Conservation (phyloP, 2,329 filamentous ascomycete genomes). For the Periglandula ipomoeae region DNA sequence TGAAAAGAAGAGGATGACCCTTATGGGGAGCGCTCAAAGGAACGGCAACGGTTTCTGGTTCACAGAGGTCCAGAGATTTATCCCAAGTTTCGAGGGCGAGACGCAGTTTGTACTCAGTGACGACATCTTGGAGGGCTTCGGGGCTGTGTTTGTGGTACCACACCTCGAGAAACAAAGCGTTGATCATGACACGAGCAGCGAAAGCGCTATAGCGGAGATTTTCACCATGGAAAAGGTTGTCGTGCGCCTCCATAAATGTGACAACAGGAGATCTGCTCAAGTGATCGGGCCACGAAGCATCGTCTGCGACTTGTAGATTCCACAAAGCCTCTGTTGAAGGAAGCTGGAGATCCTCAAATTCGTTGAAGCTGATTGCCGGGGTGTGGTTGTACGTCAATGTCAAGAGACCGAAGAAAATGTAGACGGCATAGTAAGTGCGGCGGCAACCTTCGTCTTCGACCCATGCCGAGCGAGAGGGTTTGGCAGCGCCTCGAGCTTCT, state of each 20-base stretch:
- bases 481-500: slow-evolving; percentile 69
- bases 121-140: slow-evolving; percentile 93
- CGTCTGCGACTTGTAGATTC: slow-evolving; percentile 75
- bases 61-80: slow-evolving; percentile 86
- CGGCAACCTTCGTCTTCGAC: slow-evolving; percentile 94
- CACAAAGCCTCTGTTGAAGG: slow-evolving; percentile 91
- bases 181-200: slow-evolving; percentile 96
- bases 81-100: slow-evolving; percentile 98
- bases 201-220: slow-evolving; percentile 89
- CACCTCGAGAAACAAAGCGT: slow-evolving; percentile 92
- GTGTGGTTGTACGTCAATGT: slow-evolving; percentile 97
- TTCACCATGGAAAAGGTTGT: slow-evolving; percentile 91
- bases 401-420: slow-evolving; percentile 95
- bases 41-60: slow-evolving; percentile 80
- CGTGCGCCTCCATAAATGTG: slow-evolving; percentile 89
- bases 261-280: slow-evolving; percentile 62
- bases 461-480: slow-evolving; percentile 81
- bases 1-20: slow-evolving; percentile 93
- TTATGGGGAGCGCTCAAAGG: slow-evolving; percentile 91
- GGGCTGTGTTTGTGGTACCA: slow-evolving; percentile 99
- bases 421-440: slow-evolving; percentile 95
- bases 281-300: slow-evolving; percentile 75
- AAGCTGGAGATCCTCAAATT: slow-evolving; percentile 87
- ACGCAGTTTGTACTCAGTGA: slow-evolving; percentile 95
- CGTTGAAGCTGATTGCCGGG: slow-evolving; percentile 94